Conservation (phyloP, 2,329 filamentous ascomycete genomes). For the Zasmidium citrigriseum region DNA sequence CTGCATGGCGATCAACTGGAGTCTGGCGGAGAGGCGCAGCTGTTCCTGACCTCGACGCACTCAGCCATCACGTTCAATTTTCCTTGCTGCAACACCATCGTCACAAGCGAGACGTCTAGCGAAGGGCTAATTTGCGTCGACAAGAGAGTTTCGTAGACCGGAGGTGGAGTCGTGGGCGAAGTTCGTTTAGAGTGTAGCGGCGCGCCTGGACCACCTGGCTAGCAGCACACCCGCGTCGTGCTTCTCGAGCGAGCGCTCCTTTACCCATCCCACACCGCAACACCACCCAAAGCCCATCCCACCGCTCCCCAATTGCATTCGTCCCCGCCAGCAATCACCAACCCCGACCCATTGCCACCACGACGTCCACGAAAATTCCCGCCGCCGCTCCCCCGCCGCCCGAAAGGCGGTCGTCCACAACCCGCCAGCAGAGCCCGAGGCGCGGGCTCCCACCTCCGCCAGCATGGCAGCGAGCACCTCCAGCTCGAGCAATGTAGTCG, state of each 20-base stretch:
- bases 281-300: background rate
- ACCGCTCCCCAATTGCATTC: background rate
- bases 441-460: background rate
- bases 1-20: background rate
- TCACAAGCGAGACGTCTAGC: background rate
- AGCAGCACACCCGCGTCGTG: background rate
- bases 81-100: background rate
- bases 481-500: constrained; percentile 80
- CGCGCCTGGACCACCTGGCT: background rate
- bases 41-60: background rate
- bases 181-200: background rate
- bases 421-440: background rate
- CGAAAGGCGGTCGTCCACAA: background rate
- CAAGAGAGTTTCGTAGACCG: background rate
- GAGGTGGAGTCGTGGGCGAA: background rate
- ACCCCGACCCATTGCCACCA: background rate
- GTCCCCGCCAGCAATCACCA: background rate
- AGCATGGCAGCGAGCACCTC: constrained; percentile 10
- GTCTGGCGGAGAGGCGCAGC: background rate
- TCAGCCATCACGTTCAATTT: background rate
- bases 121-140: background rate
- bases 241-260: background rate
- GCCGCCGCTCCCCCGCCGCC: background rate
- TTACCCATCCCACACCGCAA: background rate
- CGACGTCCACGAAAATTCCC: background rate